Conservation (phyloP, 371 early-diverging fungal genomes). For the Umbelopsis sp. region DNA sequence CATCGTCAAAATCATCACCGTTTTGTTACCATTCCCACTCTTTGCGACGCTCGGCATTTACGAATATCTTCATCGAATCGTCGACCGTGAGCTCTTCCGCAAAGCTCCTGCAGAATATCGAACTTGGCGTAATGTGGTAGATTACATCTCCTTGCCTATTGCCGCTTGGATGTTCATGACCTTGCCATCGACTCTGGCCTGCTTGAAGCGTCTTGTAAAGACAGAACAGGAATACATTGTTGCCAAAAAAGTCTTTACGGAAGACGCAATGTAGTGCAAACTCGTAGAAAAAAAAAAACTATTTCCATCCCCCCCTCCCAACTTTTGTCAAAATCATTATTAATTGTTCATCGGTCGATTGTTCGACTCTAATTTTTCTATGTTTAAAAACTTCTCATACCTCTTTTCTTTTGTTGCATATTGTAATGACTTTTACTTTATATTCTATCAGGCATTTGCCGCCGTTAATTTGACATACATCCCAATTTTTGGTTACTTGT, state of each 20-base stretch:
- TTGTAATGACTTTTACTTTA: not conserved
- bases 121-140: constrained; percentile 50
- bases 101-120: constrained; percentile 41
- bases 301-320: not conserved
- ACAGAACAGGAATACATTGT: constrained; percentile 57
- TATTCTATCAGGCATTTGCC: too few species aligned
- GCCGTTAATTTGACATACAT: too few species aligned
- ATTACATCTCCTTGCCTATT: constrained; percentile 57
- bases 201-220: constrained; percentile 52
- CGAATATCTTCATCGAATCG: constrained; percentile 46
- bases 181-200: constrained; percentile 56
- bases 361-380: not conserved
- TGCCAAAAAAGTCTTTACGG: constrained; percentile 55
- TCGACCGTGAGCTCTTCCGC: constrained; percentile 56
- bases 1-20: constrained; percentile 48
- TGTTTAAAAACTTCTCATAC: not conserved
- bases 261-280: constrained; percentile 23
- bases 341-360: not conserved
- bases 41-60: constrained; percentile 51
- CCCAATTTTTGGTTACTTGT: too few species aligned
- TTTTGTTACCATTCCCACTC: constrained; percentile 51
- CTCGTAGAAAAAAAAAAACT: not conserved
- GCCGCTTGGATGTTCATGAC: constrained; percentile 66
- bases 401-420: not conserved
- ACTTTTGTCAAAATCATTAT: not conserved